phyloP scores from a whole-genome alignment of 768 basidiomycete species.

The Suillus lakei region DNA sequence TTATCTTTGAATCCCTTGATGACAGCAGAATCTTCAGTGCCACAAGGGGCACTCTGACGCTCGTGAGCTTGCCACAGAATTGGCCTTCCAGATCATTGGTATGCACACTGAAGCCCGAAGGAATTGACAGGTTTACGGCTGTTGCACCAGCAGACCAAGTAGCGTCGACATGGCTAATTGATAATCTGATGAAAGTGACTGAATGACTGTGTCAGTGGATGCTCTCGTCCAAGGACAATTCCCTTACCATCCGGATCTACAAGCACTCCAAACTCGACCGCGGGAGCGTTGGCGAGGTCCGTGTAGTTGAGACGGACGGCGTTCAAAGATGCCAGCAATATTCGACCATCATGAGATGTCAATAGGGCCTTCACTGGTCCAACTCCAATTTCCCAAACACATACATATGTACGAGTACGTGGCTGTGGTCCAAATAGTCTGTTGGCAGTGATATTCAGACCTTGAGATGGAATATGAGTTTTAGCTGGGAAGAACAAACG shows the following conservation, averaged over 20 bases:
- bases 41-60: slow-evolving; percentile 58
- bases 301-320: slow-evolving; percentile 72
- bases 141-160: slow-evolving; percentile 58
- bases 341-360: slow-evolving; percentile 55
- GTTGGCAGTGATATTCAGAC: slow-evolving; percentile 79
- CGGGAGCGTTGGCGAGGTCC: slow-evolving; percentile 83
- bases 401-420: slow-evolving; percentile 82
- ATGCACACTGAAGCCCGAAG: slow-evolving; percentile 65
- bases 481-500: slow-evolving; percentile 6
- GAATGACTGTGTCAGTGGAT: slow-evolving; percentile 14
- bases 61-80: slow-evolving; percentile 66
- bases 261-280: slow-evolving; percentile 62
- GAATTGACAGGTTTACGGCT: slow-evolving; percentile 58
- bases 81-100: slow-evolving; percentile 78
- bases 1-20: slow-evolving; percentile 41
- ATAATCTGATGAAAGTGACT: slow-evolving; percentile 88
- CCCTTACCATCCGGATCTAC: slow-evolving; percentile 79
- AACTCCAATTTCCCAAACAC: slow-evolving; percentile 89
- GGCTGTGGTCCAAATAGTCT: slow-evolving; percentile 92
- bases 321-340: slow-evolving; percentile 55
- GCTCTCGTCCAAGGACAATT: not conserved
- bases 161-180: slow-evolving; percentile 56
- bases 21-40: slow-evolving; percentile 55
- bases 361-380: slow-evolving; percentile 63
- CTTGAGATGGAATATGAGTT: slow-evolving; percentile 38